phyloP scores from a whole-genome alignment of 305 asterid genomes.

The Euphrasia arctica region DNA sequence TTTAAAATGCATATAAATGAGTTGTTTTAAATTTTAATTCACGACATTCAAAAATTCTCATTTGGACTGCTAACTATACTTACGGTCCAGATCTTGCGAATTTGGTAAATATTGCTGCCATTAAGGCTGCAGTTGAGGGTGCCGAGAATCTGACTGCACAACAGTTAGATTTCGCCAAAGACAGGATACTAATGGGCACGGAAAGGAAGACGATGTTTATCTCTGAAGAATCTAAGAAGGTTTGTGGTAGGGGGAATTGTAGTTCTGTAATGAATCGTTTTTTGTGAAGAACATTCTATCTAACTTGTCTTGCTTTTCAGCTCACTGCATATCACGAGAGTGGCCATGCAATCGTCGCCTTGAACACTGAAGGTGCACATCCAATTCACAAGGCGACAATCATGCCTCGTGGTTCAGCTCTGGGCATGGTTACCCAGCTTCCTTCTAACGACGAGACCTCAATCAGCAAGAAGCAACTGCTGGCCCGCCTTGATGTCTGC shows the following conservation, averaged over 20 bases:
- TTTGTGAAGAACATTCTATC: not conserved
- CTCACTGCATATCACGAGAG: constrained; percentile 98
- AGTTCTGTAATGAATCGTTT: not conserved
- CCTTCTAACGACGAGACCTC: constrained; percentile 95
- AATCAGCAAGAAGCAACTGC: constrained; percentile 82
- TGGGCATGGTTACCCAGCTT: constrained; percentile 98
- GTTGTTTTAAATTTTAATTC: too few species aligned
- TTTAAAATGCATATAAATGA: too few species aligned
- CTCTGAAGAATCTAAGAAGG: constrained; percentile 68
- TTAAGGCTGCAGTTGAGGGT: constrained; percentile 97
- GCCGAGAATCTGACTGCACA: constrained; percentile 78
- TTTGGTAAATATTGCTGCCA: constrained; percentile 97
- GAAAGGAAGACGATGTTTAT: constrained; percentile 93
- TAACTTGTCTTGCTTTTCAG: constrained; percentile 41
- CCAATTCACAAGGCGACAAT: constrained; percentile 98
- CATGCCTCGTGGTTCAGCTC: constrained; percentile 90
- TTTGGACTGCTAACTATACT: constrained; percentile 22
- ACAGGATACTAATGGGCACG: constrained; percentile 97
- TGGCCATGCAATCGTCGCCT: constrained; percentile 93
- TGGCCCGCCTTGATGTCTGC: constrained; percentile 96
- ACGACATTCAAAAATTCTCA: constrained; percentile 1
- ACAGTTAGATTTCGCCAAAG: constrained; percentile 94
- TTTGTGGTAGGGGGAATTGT: not conserved
- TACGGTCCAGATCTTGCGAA: constrained; percentile 89
- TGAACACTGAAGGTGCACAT: constrained; percentile 93